Evolutionary conservation across 2,329 filamentous ascomycete species (phyloP), one percentile per base, ranked within the genome.

Genomic region (Trichocomaceae sp.): DNA sequence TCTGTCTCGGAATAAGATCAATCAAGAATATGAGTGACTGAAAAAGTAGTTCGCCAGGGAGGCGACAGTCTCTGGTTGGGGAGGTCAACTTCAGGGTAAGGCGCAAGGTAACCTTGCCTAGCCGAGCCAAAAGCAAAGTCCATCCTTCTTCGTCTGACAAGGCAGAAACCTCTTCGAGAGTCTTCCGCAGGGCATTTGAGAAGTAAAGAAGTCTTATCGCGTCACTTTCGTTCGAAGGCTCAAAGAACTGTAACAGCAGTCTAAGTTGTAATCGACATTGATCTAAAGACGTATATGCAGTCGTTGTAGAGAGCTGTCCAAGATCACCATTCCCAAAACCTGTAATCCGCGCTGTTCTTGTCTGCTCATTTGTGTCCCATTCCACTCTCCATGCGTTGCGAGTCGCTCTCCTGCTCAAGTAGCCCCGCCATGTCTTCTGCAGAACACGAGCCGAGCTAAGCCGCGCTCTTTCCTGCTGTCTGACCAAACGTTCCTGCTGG

Each of bases 371-470:
- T 8, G 73, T 65, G 69, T 91, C 87, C 73, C 89, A 88, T 41
- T 79, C 70, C 50, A 70, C 67, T 59, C 87, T 79, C 73, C 82
- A 83, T 53, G 66, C 64, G 47, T 79, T 72, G 59, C 82, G 82
- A 58, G 88, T 75, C 50, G 70, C 67, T 57, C 75, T 78, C 62
- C 91, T 82, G 56, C 75, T 77, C 55, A 70, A 78, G 69, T 95
- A 81, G 13, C 90, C 90, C 69, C 92, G 82, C 91, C 91, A 97
- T 70, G 81, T 76, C 61, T 83, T 81, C 69, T 97, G 93, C 60
- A 97, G 83, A 49, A 75, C 79, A 61, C 81, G 85, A 13, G 83
- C 83, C 4, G 91, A 89, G 64, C 85, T 86, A 49, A 91, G 72
- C 57, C 84, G 83, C 48, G 89, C 85, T 62, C 91, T 81, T 65